Evolutionary conservation across 768 basidiomycete genomes (phyloP).

Genomic region (Clitopilus passeckerianus): DNA sequence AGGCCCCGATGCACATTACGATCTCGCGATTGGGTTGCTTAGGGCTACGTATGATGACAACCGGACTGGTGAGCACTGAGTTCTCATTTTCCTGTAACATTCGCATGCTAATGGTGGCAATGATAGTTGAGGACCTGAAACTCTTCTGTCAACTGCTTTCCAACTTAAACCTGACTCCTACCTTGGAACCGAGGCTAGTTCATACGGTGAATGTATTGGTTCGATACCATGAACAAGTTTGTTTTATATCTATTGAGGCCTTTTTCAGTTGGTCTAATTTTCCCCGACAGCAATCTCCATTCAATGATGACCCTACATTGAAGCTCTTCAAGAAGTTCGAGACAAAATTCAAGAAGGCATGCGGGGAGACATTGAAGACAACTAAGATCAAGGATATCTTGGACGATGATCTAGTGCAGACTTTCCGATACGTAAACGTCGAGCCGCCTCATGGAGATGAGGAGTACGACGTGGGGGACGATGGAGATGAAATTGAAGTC

Average conservation of each 20-base stretch:
- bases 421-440: constrained; percentile 17
- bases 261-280: constrained; percentile 1
- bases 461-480: neutral
- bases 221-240: constrained; percentile 45
- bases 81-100: neutral
- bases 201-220: constrained; percentile 45
- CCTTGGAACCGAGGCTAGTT: constrained; percentile 29
- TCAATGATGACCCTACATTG: constrained; percentile 46
- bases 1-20: constrained; percentile 5
- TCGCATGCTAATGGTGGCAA: neutral
- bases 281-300: constrained; percentile 47
- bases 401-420: constrained; percentile 38
- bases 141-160: constrained; percentile 57
- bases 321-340: constrained; percentile 57
- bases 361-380: constrained; percentile 33
- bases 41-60: constrained; percentile 33
- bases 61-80: constrained; percentile 30
- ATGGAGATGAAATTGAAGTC: neutral
- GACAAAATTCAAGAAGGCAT: constrained; percentile 36
- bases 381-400: constrained; percentile 28
- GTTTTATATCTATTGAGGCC: neutral
- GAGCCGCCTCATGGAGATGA: neutral
- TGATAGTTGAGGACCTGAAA: constrained; percentile 56
- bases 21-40: neutral
- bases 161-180: constrained; percentile 49